phyloP scores from a whole-genome alignment of 2,329 filamentous ascomycete genomes.

The Trichoderma asperellum region DNA sequence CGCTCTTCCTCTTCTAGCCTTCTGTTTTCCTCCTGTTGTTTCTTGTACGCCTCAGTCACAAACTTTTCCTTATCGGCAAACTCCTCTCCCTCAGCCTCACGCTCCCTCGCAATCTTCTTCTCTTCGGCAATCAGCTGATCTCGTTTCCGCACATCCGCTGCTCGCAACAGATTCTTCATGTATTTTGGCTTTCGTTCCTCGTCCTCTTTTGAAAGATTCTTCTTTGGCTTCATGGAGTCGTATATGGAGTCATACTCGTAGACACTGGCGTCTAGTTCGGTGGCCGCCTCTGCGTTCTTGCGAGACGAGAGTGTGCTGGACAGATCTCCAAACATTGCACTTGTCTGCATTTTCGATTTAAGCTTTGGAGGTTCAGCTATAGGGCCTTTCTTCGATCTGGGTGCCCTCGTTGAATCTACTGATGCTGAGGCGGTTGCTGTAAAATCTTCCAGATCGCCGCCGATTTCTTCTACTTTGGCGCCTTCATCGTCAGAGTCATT shows the following conservation, averaged over 20 bases:
- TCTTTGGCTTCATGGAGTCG: constrained; percentile 72
- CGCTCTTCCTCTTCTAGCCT: constrained; percentile 73
- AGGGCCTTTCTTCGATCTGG: constrained; percentile 41
- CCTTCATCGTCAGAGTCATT: constrained; percentile 59
- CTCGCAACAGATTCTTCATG: constrained; percentile 73
- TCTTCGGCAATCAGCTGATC: constrained; percentile 79
- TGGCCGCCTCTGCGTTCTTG: constrained; percentile 66
- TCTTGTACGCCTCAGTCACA: constrained; percentile 81
- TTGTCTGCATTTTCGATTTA: constrained; percentile 48
- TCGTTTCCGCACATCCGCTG: constrained; percentile 75
- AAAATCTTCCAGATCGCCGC: constrained; percentile 63
- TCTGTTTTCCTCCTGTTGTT: constrained; percentile 76
- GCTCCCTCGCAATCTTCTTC: constrained; percentile 76
- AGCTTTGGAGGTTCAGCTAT: constrained; percentile 49
- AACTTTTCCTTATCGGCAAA: constrained; percentile 85
- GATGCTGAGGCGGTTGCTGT: constrained; percentile 32
- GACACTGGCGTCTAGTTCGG: constrained; percentile 70
- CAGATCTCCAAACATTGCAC: constrained; percentile 64
- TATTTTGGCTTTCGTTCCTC: constrained; percentile 73
- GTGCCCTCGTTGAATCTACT: constrained; percentile 39
- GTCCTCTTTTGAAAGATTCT: constrained; percentile 58
- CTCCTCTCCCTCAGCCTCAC: constrained; percentile 79
- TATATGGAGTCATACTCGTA: constrained; percentile 88
- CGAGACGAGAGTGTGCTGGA: constrained; percentile 66
- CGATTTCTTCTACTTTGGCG: constrained; percentile 59